phyloP scores from a whole-genome alignment of 192 early-diverging fungal species.

The Podila epigama region DNA sequence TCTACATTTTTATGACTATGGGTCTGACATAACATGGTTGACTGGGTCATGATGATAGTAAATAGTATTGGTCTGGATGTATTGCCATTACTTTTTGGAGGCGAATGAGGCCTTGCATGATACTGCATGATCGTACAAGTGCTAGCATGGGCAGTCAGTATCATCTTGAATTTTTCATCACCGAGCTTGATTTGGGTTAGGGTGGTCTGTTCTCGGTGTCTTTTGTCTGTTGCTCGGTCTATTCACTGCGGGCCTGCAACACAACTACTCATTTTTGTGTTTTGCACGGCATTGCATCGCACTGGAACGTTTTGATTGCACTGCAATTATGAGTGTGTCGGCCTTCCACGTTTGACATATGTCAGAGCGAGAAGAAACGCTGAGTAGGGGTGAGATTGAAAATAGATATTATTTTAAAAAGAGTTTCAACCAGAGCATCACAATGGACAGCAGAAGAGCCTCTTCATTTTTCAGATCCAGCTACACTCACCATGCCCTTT shows the following conservation, averaged over 20 bases:
- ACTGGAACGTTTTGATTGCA: too few species aligned
- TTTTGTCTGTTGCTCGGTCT: too few species aligned
- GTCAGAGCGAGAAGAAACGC: constrained; percentile 23
- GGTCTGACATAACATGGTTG: too few species aligned
- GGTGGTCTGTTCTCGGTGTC: constrained; percentile 1
- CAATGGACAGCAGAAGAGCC: background rate
- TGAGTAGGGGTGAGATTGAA: background rate
- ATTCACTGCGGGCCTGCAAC: background rate
- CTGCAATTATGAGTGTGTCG: too few species aligned
- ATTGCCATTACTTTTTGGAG: too few species aligned
- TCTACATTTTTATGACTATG: background rate
- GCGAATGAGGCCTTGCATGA: too few species aligned
- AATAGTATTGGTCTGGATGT: too few species aligned
- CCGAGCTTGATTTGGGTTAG: background rate
- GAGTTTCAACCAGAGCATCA: background rate
- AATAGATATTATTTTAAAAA: background rate
- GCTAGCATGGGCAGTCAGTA: background rate
- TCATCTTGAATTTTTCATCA: background rate
- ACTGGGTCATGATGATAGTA: too few species aligned
- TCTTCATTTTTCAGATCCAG: constrained; percentile 30
- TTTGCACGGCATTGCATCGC: too few species aligned
- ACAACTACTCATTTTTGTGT: too few species aligned
- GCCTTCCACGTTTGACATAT: constrained; percentile 51
- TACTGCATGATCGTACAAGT: too few species aligned
- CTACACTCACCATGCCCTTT: background rate